Conservation (phyloP, 805 yeast species). For the Cyberlindnera veronae region DNA sequence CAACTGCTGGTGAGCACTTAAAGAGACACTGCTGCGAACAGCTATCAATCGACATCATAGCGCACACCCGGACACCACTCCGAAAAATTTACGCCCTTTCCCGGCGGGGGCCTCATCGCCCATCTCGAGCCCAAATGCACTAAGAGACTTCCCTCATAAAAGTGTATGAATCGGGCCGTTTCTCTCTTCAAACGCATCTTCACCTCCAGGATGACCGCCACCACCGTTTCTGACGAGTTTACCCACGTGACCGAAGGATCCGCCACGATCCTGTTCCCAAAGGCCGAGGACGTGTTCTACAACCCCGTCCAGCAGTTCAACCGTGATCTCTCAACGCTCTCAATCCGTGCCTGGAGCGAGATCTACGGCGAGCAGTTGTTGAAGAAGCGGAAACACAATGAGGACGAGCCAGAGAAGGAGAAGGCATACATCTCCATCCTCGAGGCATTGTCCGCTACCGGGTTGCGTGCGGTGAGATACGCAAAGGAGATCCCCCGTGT, state of each 20-base stretch:
- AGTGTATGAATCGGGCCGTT: slow-evolving; percentile 7
- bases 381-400: slow-evolving; percentile 32
- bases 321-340: slow-evolving; percentile 82
- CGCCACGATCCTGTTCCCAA: slow-evolving; percentile 79
- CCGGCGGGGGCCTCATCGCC: too few species aligned
- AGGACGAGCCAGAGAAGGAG: slow-evolving; percentile 23
- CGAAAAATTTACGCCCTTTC: background rate
- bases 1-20: too few species aligned
- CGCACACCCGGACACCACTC: background rate
- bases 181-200: slow-evolving; percentile 1
- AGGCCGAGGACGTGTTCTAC: slow-evolving; percentile 82
- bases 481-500: slow-evolving; percentile 86
- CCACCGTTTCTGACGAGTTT: slow-evolving; percentile 25
- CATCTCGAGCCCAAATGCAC: too few species aligned
- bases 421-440: slow-evolving; percentile 56
- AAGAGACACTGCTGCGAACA: too few species aligned
- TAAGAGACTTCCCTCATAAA: too few species aligned
- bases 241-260: slow-evolving; percentile 67
- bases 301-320: slow-evolving; percentile 97
- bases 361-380: slow-evolving; percentile 40
- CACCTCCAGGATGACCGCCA: slow-evolving; percentile 4
- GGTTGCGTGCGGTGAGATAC: slow-evolving; percentile 88
- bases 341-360: slow-evolving; percentile 83
- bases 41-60: background rate
- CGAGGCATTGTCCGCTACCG: slow-evolving; percentile 94